Evolutionary conservation across 2,329 filamentous ascomycete species (phyloP), one percentile per base, ranked within the genome.

Genomic region (Alternaria triticina): DNA sequence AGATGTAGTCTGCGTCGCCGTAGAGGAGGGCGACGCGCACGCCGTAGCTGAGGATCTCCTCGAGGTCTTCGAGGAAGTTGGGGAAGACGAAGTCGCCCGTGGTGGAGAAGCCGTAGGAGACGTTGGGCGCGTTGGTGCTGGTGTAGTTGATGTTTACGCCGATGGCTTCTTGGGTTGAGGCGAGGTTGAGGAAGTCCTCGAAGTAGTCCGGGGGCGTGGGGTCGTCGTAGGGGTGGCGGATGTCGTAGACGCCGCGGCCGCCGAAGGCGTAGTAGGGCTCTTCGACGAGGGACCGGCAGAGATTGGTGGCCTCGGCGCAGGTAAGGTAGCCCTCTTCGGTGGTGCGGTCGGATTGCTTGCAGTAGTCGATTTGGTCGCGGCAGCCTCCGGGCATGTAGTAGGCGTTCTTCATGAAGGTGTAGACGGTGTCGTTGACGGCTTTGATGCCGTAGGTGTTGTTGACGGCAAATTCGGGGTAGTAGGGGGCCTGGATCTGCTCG

Each of bases 1-100:
- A 86, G 71, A 84, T 84, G 62, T 78, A 89, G 71, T 89, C 87
- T 3, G 85, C 82, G 70, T 89, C 87, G 3, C 87, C 87, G 68
- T 88, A 88, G 43, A 87, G 80, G 27, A 89, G 75, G 2, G 77
- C 73, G 4, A 89, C 86, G 64, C 87, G 86, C 56, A 89, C 82
- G 9, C 86, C 86, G 15, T 81, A 81, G 52, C 85, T 84, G 7
- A 89, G 80, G 15, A 89, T 79, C 57, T 83, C 84, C 20, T 80
- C 80, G 0, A 86, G 70, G 58, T 84, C 82, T n/a, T 81, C 78
- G 9, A 84, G 78, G 54, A 82, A 80, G 54, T 82, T 79, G 5
- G 81, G 80, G 30, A 80, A 82, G 5, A 82, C 76, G 54, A 82
- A 83, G 70, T 86, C 83, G 8, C 83, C 83, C 2, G 80, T 83